phyloP scores from a whole-genome alignment of 1,139 yeast genomes.

The Hansenula lynferdii region DNA sequence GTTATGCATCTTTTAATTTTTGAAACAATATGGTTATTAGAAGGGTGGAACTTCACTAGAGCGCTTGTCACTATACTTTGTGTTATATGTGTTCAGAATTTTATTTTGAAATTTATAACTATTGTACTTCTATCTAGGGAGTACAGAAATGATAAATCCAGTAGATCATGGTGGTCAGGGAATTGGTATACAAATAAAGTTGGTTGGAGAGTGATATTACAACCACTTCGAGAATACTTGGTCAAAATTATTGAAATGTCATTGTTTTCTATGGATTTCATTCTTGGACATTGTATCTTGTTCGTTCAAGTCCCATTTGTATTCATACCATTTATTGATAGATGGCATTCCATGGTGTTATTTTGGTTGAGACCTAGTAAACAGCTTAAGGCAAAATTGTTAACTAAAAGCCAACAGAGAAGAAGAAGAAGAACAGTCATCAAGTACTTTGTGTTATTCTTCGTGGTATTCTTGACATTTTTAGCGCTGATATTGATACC shows the following conservation, averaged over 20 bases:
- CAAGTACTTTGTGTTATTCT: constrained; percentile 38
- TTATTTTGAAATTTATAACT: constrained; percentile 43
- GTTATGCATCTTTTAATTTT: constrained; percentile 48
- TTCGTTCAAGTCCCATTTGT: constrained; percentile 58
- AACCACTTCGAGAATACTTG: constrained; percentile 63
- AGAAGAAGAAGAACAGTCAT: constrained; percentile 33
- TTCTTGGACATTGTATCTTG: constrained; percentile 60
- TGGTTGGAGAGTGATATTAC: constrained; percentile 55
- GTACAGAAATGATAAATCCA: constrained; percentile 47
- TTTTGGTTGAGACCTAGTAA: constrained; percentile 74
- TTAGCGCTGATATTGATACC: constrained; percentile 40
- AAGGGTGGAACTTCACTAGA: constrained; percentile 57
- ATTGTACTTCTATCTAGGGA: constrained; percentile 55
- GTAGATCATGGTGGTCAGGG: constrained; percentile 87
- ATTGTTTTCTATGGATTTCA: constrained; percentile 66
- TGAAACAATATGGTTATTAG: constrained; percentile 58
- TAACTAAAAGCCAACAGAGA: constrained; percentile 30
- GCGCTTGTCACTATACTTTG: constrained; percentile 55
- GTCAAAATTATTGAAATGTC: constrained; percentile 69
- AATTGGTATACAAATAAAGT: constrained; percentile 60
- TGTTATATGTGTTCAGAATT: constrained; percentile 49
- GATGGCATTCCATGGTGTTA: constrained; percentile 73
- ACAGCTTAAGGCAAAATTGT: constrained; percentile 40
- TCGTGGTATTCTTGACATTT: constrained; percentile 34
- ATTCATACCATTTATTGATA: constrained; percentile 65